Conservation (phyloP, 1,284 basidiomycete species). For the Pyrrhoderma noxium region DNA sequence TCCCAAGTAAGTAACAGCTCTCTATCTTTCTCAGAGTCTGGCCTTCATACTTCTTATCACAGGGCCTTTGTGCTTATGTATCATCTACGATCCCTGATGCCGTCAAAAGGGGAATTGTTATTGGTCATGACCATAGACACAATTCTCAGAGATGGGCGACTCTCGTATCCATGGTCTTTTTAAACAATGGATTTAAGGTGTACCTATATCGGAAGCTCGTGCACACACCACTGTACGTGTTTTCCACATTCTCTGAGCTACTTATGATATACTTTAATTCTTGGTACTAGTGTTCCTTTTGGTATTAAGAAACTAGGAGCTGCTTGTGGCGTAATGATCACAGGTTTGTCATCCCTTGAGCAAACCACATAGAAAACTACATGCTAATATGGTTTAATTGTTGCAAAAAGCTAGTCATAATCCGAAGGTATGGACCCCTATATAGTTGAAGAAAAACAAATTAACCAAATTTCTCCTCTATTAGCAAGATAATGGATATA, state of each 20-base stretch:
- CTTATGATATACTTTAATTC: background rate
- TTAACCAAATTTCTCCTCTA: background rate
- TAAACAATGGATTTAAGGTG: constrained; percentile 55
- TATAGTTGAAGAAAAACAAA: background rate
- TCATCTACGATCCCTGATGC: constrained; percentile 46
- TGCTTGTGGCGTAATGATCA: constrained; percentile 83
- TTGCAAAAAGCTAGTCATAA: constrained; percentile 64
- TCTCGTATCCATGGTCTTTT: constrained; percentile 65
- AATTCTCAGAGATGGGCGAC: constrained; percentile 72
- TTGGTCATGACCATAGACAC: constrained; percentile 77
- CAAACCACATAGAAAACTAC: too few species aligned
- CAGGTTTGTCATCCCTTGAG: too few species aligned
- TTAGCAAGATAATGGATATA: constrained; percentile 82
- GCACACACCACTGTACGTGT: constrained; percentile 66
- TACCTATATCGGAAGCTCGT: constrained; percentile 65
- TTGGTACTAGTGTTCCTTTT: constrained; percentile 62
- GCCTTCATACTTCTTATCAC: background rate
- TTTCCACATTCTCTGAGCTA: background rate
- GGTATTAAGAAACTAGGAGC: constrained; percentile 58
- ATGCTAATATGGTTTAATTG: too few species aligned
- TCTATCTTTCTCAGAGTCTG: background rate
- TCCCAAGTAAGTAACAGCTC: constrained; percentile 50
- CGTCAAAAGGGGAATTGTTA: constrained; percentile 56
- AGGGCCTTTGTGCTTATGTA: constrained; percentile 75
- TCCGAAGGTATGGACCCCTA: constrained; percentile 51